phyloP scores from a whole-genome alignment of 495 filamentous ascomycete species.

The Darksidea phi region DNA sequence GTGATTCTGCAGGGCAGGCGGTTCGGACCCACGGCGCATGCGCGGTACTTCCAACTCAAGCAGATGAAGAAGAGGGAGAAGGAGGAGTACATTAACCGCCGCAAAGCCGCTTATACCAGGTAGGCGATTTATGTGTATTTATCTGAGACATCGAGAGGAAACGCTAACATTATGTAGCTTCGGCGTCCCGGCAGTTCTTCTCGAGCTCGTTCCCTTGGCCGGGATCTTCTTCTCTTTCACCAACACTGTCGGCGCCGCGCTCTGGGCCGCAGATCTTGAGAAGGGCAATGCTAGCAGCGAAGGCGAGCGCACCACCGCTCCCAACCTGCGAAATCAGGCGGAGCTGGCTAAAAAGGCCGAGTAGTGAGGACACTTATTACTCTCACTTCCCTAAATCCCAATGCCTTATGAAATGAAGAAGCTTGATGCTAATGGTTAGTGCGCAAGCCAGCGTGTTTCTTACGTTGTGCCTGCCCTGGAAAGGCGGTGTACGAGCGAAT shows the following conservation, averaged over 20 bases:
- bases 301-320: conserved; percentile 18
- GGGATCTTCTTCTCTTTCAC: conserved; percentile 87
- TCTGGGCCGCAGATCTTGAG: conserved; percentile 94
- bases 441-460: conserved; percentile 10
- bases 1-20: conserved; percentile 69
- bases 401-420: neutral
- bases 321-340: conserved; percentile 28
- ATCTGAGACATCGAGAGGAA: neutral
- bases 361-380: conserved; percentile 18
- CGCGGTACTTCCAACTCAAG: conserved; percentile 85
- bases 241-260: conserved; percentile 85
- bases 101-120: conserved; percentile 71
- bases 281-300: conserved; percentile 30
- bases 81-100: conserved; percentile 62
- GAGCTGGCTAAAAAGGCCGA: conserved; percentile 35
- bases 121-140: conserved; percentile 46
- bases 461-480: too few relatives aligned
- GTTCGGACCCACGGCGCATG: conserved; percentile 54
- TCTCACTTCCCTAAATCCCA: neutral
- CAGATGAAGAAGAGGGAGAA: conserved; percentile 63
- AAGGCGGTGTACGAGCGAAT: too few relatives aligned
- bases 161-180: conserved; percentile 56
- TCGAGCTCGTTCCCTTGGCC: conserved; percentile 81
- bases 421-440: conserved; percentile 3
- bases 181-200: conserved; percentile 68